These are phyloP conservation scores for Sporothrix curviconia DNA, from an alignment of 2,329 filamentous ascomycete genomes.

Conservation along the genomic window DNA sequence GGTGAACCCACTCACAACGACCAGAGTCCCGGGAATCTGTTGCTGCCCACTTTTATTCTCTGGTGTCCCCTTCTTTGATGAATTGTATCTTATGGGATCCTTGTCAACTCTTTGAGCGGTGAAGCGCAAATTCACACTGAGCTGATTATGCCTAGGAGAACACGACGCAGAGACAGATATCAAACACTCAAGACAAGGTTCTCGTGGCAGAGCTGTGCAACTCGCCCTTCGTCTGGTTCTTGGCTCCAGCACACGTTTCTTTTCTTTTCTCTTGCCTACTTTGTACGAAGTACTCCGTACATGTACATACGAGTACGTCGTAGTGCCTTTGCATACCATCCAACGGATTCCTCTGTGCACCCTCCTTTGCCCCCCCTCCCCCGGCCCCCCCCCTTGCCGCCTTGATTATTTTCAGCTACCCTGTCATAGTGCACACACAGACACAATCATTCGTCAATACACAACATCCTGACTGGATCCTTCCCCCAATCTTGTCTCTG, in stretches of 20 bases:
- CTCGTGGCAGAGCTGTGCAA: too few species aligned
- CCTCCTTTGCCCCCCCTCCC: background rate
- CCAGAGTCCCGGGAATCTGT: constrained; percentile 12
- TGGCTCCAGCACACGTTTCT: too few species aligned
- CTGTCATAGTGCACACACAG: background rate
- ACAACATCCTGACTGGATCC: background rate
- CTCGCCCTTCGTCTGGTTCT: too few species aligned
- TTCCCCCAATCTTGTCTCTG: background rate
- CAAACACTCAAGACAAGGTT: too few species aligned
- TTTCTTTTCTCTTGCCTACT: too few species aligned
- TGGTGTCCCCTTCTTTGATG: too few species aligned
- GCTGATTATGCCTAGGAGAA: too few species aligned
- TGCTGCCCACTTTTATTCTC: background rate
- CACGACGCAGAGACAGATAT: too few species aligned
- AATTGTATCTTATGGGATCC: too few species aligned
- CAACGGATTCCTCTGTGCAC: background rate
- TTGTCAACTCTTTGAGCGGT: too few species aligned
- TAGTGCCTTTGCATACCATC: too few species aligned
- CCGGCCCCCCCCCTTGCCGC: background rate
- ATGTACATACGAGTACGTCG: background rate
- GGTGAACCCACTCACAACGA: constrained; percentile 13
- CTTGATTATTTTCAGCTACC: background rate
- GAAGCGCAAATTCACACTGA: too few species aligned
- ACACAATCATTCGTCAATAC: background rate
- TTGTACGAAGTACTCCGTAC: background rate